Conservation (phyloP, 441 rosid species). For the California macrophylla region DNA sequence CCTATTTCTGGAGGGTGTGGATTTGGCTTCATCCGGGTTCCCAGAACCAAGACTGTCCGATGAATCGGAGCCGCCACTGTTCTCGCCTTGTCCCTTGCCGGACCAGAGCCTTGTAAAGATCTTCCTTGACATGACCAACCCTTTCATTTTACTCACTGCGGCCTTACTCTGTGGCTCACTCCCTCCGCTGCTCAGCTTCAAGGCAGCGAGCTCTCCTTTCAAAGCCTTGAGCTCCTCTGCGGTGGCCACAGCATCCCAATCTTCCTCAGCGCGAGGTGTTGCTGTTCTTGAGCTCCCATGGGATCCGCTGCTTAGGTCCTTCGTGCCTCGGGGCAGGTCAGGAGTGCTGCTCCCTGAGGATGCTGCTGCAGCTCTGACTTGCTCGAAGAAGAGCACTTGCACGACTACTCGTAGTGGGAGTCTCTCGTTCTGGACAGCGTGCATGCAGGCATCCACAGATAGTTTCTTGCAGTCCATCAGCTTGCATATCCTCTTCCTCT, state of each 20-base stretch:
- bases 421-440: slow-evolving; percentile 81
- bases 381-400: slow-evolving; percentile 88
- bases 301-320: slow-evolving; percentile 47
- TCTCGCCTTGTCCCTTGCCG: slow-evolving; percentile 50
- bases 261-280: slow-evolving; percentile 40
- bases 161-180: slow-evolving; percentile 31
- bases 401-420: slow-evolving; percentile 80
- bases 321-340: slow-evolving; percentile 40
- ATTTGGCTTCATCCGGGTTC: slow-evolving; percentile 54
- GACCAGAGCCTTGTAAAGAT: slow-evolving; percentile 71
- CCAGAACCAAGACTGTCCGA: slow-evolving; percentile 73
- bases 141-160: slow-evolving; percentile 68
- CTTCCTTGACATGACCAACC: slow-evolving; percentile 61
- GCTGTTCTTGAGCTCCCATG: slow-evolving; percentile 37
- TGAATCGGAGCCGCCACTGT: slow-evolving; percentile 52
- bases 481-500: slow-evolving; percentile 65
- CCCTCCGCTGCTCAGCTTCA: slow-evolving; percentile 33
- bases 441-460: slow-evolving; percentile 58
- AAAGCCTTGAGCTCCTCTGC: slow-evolving; percentile 33
- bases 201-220: slow-evolving; percentile 26
- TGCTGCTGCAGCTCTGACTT: slow-evolving; percentile 64
- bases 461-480: slow-evolving; percentile 79
- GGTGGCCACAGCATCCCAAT: slow-evolving; percentile 27
- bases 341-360: slow-evolving; percentile 76
- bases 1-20: slow-evolving; percentile 41